These are phyloP conservation scores for Aristolochia fimbriata DNA, from an alignment of 164 flowering plant species.

Conservation along the genomic window DNA sequence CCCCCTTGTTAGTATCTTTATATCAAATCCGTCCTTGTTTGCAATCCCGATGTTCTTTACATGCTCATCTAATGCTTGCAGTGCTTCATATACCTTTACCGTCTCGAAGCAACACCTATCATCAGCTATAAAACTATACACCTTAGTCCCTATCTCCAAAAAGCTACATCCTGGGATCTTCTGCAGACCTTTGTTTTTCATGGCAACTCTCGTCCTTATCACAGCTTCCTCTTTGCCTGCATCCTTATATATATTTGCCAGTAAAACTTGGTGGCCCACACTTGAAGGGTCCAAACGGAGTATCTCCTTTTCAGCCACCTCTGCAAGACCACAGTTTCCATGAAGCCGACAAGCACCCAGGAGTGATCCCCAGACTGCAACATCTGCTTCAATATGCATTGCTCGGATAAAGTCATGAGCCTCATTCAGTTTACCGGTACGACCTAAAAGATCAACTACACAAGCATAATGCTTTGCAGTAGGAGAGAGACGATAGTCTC, in stretches of 20 bases:
- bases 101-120: conserved; percentile 14
- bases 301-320: conserved; percentile 16
- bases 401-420: conserved; percentile 14
- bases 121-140: conserved; percentile 17
- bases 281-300: conserved; percentile 9
- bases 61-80: conserved; percentile 13
- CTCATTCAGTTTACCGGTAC: conserved; percentile 18
- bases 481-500: conserved; percentile 16
- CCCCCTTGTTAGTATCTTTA: conserved; percentile 8
- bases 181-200: conserved; percentile 18
- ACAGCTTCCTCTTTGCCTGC: conserved; percentile 23
- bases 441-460: conserved; percentile 23
- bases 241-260: conserved; percentile 21
- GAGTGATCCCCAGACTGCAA: conserved; percentile 20
- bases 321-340: conserved; percentile 16
- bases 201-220: conserved; percentile 14
- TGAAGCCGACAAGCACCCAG: conserved; percentile 22
- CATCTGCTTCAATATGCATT: conserved; percentile 18
- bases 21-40: conserved; percentile 7
- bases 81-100: conserved; percentile 10
- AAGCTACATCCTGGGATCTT: conserved; percentile 25
- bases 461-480: conserved; percentile 17
- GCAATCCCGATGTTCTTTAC: conserved; percentile 7
- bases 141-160: conserved; percentile 17
- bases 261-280: conserved; percentile 19